phyloP scores from a whole-genome alignment of 2,329 filamentous ascomycete genomes.

The Exophiala alcalophila region DNA sequence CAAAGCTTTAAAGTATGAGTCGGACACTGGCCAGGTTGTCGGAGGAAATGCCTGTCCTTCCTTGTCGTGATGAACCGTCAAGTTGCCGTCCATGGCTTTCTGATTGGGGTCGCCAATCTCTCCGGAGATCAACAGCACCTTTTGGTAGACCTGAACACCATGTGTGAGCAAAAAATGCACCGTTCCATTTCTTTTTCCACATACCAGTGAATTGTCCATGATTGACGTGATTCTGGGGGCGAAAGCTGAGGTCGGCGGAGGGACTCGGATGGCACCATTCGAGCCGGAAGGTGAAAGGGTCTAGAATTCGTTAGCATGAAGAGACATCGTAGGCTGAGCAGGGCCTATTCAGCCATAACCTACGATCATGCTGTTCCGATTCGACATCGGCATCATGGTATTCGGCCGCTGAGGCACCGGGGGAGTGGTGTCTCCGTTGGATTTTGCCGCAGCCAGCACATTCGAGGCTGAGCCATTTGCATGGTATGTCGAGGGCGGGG shows the following conservation, averaged over 20 bases:
- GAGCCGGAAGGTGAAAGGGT: slow-evolving; percentile 30
- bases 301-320: slow-evolving; percentile 29
- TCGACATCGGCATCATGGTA: slow-evolving; percentile 39
- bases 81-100: slow-evolving; percentile 69
- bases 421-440: slow-evolving; percentile 50
- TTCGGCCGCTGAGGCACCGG: slow-evolving; percentile 49
- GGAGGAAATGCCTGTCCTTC: slow-evolving; percentile 70
- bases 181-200: slow-evolving; percentile 34
- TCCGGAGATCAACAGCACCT: slow-evolving; percentile 77
- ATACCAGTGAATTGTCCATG: slow-evolving; percentile 78
- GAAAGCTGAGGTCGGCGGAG: slow-evolving; percentile 68
- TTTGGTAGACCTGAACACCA: slow-evolving; percentile 74
- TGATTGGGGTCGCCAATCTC: slow-evolving; percentile 71
- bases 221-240: slow-evolving; percentile 78
- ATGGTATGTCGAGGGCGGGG: slow-evolving; percentile 69
- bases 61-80: slow-evolving; percentile 78
- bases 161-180: slow-evolving; percentile 4
- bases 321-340: neutral
- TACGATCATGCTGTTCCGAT: slow-evolving; percentile 45
- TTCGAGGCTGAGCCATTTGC: slow-evolving; percentile 65
- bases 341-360: slow-evolving; percentile 15
- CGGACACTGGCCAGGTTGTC: slow-evolving; percentile 79
- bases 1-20: slow-evolving; percentile 87
- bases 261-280: slow-evolving; percentile 42
- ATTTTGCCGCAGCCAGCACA: slow-evolving; percentile 49